These are phyloP conservation scores for Cordyceps tenuipes DNA, from an alignment of 2,329 filamentous ascomycete species.

Conservation along the genomic window DNA sequence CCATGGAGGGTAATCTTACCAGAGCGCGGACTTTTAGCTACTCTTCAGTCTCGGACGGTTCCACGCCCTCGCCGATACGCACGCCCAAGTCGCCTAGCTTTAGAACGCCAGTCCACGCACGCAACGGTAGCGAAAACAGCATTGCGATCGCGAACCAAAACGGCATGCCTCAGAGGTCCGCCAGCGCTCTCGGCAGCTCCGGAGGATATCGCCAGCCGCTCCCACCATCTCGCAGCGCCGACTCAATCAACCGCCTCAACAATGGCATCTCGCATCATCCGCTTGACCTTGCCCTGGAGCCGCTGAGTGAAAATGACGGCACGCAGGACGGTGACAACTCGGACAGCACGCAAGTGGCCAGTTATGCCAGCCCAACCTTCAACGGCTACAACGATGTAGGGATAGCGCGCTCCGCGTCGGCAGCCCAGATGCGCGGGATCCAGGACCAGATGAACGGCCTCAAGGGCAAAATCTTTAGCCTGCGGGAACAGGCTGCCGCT, in stretches of 20 bases:
- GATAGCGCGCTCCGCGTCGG: constrained; percentile 59
- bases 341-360: constrained; percentile 26
- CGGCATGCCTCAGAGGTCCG: constrained; percentile 44
- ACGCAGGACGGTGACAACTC: constrained; percentile 23
- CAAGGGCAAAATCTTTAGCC: constrained; percentile 72
- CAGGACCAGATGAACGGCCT: constrained; percentile 80
- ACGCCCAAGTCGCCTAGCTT: constrained; percentile 18
- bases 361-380: constrained; percentile 37
- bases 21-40: constrained; percentile 61
- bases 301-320: constrained; percentile 46
- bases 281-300: constrained; percentile 39
- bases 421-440: constrained; percentile 63
- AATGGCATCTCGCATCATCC: constrained; percentile 32
- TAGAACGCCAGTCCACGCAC: constrained; percentile 18
- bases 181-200: constrained; percentile 54
- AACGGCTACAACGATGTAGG: constrained; percentile 35
- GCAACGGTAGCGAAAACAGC: constrained; percentile 26
- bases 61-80: constrained; percentile 44
- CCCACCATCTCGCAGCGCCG: constrained; percentile 35
- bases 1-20: constrained; percentile 86
- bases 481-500: constrained; percentile 70
- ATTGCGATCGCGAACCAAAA: constrained; percentile 15
- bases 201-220: constrained; percentile 48
- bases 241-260: constrained; percentile 26
- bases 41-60: constrained; percentile 36